Evolutionary conservation across 371 early-diverging fungal genomes (phyloP).

Genomic region (Rhizopus delemar): DNA sequence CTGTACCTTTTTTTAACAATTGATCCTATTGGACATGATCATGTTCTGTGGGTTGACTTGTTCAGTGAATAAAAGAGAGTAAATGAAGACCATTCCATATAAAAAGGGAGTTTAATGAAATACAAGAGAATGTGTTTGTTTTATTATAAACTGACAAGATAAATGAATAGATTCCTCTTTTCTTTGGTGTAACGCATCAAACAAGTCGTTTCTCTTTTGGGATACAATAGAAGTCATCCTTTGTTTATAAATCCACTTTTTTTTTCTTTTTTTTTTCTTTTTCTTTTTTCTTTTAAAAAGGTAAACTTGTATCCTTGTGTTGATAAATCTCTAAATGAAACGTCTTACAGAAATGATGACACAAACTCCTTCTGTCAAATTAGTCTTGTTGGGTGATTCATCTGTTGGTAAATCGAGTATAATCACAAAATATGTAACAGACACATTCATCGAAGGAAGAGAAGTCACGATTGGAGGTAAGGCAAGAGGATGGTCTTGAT

Average conservation of each 20-base stretch:
- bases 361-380: constrained; percentile 52
- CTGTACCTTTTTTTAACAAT: too few relatives aligned
- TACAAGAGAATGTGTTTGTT: too few relatives aligned
- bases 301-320: constrained; percentile 1
- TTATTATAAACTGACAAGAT: too few relatives aligned
- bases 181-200: not conserved
- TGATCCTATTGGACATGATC: too few relatives aligned
- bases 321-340: not conserved
- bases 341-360: constrained; percentile 30
- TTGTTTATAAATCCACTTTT: not conserved
- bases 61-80: too few relatives aligned
- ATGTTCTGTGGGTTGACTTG: too few relatives aligned
- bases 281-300: constrained; percentile 6
- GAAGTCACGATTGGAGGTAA: constrained; percentile 95
- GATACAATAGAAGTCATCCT: not conserved
- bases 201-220: not conserved
- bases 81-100: too few relatives aligned
- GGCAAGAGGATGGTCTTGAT: not conserved
- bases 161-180: too few relatives aligned
- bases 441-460: constrained; percentile 91
- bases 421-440: constrained; percentile 83
- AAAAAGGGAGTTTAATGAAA: too few relatives aligned
- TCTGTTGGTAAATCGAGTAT: constrained; percentile 86
- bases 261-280: constrained; percentile 11
- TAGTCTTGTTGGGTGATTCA: constrained; percentile 78